These are phyloP conservation scores for Boletus vermiculosoides DNA, from an alignment of 768 basidiomycete genomes.

Conservation along the genomic window DNA sequence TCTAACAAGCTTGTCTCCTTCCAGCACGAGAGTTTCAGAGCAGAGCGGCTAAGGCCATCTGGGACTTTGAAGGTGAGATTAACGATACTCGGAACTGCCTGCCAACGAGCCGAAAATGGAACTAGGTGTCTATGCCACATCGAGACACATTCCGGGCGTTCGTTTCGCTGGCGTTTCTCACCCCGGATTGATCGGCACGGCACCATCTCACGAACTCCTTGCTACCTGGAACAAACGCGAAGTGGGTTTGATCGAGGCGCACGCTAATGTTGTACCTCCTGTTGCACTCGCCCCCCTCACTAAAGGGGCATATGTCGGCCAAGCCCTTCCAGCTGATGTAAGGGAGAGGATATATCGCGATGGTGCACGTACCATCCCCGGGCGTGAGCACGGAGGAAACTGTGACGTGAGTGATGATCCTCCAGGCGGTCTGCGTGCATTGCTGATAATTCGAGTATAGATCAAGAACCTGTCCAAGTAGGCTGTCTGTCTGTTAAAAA, in stretches of 20 bases:
- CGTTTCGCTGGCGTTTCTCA: conserved; percentile 77
- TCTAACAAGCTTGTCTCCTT: background rate
- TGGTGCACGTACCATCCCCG: conserved; percentile 73
- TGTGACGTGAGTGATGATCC: conserved; percentile 51
- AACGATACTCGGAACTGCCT: background rate
- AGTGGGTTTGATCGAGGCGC: conserved; percentile 55
- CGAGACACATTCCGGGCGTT: conserved; percentile 76
- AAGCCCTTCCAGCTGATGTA: conserved; percentile 50
- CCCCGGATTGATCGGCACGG: conserved; percentile 75
- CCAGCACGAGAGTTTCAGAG: conserved; percentile 66
- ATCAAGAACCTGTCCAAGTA: conserved; percentile 75
- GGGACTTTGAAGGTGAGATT: conserved; percentile 65
- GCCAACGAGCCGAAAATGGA: background rate
- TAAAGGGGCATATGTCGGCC: conserved; percentile 65
- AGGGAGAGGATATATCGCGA: conserved; percentile 56
- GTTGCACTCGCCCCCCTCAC: conserved; percentile 65
- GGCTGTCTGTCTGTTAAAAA: background rate
- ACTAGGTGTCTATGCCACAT: conserved; percentile 66
- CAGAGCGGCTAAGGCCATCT: conserved; percentile 74
- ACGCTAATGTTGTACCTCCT: conserved; percentile 53
- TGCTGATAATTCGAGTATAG: conserved; percentile 34
- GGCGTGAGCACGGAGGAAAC: conserved; percentile 78
- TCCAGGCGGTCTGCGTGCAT: background rate
- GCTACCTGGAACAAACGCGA: conserved; percentile 76
- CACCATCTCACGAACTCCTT: conserved; percentile 70